Percentiles rank a stretch among this genome's conserved stretches.
These are phyloP conservation scores for Acephala macrosclerotiorum DNA, from an alignment of 2,329 filamentous ascomycete genomes.

Conservation along the genomic window DNA sequence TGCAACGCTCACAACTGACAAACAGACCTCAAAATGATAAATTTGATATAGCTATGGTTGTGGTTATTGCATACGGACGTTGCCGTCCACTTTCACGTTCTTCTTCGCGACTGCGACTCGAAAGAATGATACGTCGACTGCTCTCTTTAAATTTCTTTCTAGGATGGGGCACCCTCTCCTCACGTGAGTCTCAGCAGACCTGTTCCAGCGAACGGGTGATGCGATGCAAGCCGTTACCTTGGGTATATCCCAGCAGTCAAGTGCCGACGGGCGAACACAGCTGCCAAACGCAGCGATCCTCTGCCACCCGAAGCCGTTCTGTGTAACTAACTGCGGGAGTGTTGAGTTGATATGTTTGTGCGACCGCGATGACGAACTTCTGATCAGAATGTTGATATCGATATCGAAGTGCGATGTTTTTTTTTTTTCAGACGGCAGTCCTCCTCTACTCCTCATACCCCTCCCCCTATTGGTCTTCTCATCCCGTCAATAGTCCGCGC, in stretches of 20 bases:
- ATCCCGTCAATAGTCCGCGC: not conserved
- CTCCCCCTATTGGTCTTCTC: not conserved
- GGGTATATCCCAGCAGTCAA: slow-evolving; percentile 1
- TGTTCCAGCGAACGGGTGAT: not conserved
- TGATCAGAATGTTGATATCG: not conserved
- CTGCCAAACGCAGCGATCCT: not conserved
- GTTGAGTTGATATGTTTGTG: not conserved
- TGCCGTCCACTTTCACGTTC: not conserved
- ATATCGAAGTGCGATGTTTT: not conserved
- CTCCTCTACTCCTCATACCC: not conserved
- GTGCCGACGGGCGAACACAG: not conserved
- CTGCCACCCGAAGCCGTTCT: slow-evolving; percentile 1
- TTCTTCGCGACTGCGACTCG: not conserved
- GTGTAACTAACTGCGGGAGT: not conserved
- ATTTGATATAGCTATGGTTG: not conserved
- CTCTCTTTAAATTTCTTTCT: too few relatives aligned
- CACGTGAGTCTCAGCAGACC: not conserved
- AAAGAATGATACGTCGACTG: not conserved
- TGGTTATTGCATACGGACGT: not conserved
- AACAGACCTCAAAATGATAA: not conserved
- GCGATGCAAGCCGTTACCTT: not conserved
- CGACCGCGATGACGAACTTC: not conserved
- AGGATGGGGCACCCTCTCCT: not conserved
- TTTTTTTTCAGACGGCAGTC: not conserved
- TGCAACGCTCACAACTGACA: not conserved